Percentiles rank a stretch among this genome's conserved stretches.
Conservation (phyloP, 345 rosid species). For the Populus pruinosa region DNA sequence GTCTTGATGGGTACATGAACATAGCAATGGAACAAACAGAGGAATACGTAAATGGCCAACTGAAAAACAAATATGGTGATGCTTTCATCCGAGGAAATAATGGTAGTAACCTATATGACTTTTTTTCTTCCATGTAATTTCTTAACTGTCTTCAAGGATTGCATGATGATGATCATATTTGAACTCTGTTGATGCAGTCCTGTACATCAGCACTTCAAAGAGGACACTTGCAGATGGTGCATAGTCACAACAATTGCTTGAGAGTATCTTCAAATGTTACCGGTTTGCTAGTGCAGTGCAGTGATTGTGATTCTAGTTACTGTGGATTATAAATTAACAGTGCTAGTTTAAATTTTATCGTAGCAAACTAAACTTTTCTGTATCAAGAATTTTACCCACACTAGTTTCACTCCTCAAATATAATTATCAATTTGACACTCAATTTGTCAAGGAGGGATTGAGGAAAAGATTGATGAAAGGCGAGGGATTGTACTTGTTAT, state of each 20-base stretch:
- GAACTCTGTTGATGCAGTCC: slow-evolving; percentile 51
- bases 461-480: not conserved
- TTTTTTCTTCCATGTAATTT: not conserved
- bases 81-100: slow-evolving; percentile 97
- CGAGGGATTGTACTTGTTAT: not conserved
- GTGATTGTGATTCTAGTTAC: not conserved
- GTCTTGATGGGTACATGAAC: slow-evolving; percentile 94
- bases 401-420: not conserved
- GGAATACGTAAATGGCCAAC: slow-evolving; percentile 89
- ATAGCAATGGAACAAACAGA: slow-evolving; percentile 98
- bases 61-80: slow-evolving; percentile 90
- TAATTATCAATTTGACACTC: not conserved
- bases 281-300: not conserved
- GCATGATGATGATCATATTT: not conserved
- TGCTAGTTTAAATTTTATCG: not conserved
- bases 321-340: not conserved
- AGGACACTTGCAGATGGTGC: slow-evolving; percentile 71
- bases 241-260: not conserved
- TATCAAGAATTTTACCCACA: not conserved
- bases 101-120: slow-evolving; percentile 29
- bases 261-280: too few species aligned
- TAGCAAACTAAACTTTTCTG: not conserved
- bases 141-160: not conserved
- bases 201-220: slow-evolving; percentile 88
- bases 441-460: not conserved